Evolutionary conservation across 257 asterid species (phyloP).

Genomic region (Penstemon eatonii): DNA sequence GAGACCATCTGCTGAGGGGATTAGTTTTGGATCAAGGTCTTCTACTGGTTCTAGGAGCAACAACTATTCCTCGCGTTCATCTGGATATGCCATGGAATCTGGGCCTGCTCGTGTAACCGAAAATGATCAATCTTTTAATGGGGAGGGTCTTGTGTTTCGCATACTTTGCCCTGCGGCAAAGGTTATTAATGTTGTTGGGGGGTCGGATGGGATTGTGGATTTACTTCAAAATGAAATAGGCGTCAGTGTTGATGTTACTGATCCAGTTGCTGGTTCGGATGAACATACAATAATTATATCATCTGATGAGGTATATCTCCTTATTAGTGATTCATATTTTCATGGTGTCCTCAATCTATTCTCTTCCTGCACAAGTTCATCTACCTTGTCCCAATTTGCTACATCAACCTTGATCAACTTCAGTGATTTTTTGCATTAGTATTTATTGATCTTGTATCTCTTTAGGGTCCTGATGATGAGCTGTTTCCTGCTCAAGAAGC

Average conservation of each 20-base stretch:
- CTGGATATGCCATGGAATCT: slow-evolving; percentile 55
- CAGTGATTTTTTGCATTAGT: not conserved
- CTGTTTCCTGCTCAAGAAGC: slow-evolving; percentile 99
- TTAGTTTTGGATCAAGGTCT: slow-evolving; percentile 57
- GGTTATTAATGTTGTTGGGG: slow-evolving; percentile 71
- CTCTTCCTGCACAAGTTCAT: not conserved
- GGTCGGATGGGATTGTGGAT: slow-evolving; percentile 72
- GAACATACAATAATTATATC: slow-evolving; percentile 69
- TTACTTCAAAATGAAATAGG: slow-evolving; percentile 84
- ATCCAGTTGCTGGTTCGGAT: slow-evolving; percentile 57
- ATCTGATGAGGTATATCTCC: slow-evolving; percentile 74
- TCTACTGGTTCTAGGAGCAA: slow-evolving; percentile 55
- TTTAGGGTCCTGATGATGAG: slow-evolving; percentile 92
- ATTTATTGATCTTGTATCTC: slow-evolving; percentile 34
- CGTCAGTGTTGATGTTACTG: slow-evolving; percentile 66
- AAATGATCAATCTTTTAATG: slow-evolving; percentile 45
- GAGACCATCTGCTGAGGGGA: slow-evolving; percentile 58
- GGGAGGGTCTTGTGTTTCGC: slow-evolving; percentile 78
- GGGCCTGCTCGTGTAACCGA: slow-evolving; percentile 47
- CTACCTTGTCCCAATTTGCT: slow-evolving; percentile 7
- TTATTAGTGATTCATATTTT: slow-evolving; percentile 9
- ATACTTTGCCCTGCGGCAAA: slow-evolving; percentile 82
- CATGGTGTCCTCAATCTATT: not conserved
- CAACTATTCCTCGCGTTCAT: slow-evolving; percentile 58
- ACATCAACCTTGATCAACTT: slow-evolving; percentile 5